Conservation (phyloP, 2,329 filamentous ascomycete genomes). For the Penicillium sp. region DNA sequence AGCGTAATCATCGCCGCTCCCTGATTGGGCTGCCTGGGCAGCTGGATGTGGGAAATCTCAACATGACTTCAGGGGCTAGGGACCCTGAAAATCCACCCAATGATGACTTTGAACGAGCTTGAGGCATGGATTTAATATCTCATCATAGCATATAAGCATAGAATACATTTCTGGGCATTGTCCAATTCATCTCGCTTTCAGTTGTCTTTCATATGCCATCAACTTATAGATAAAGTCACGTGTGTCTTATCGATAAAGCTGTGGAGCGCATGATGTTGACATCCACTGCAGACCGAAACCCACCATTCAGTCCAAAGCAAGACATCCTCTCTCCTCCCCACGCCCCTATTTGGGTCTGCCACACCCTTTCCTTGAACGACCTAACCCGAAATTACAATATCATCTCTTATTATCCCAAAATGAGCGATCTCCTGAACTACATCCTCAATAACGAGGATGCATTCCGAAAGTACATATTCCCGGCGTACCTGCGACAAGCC, state of each 20-base stretch:
- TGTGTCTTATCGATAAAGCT: conserved; percentile 32
- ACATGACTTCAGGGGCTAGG: conserved; percentile 31
- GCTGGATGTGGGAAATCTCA: conserved; percentile 56
- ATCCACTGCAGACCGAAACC: neutral
- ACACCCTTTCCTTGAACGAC: too few relatives aligned
- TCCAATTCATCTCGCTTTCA: neutral
- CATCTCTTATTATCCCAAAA: conserved; percentile 9
- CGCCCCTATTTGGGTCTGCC: neutral
- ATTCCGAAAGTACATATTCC: conserved; percentile 51
- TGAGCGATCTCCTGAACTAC: conserved; percentile 66
- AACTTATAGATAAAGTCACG: conserved; percentile 11
- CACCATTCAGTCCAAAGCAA: neutral
- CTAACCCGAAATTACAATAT: neutral
- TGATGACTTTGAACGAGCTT: conserved; percentile 51
- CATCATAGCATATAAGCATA: conserved; percentile 25
- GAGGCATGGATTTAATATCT: conserved; percentile 19
- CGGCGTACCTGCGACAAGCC: conserved; percentile 28
- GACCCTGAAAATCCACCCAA: conserved; percentile 37
- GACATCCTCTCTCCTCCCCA: neutral
- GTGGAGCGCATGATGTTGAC: conserved; percentile 3
- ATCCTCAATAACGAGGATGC: conserved; percentile 61
- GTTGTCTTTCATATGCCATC: neutral
- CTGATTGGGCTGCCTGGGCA: conserved; percentile 49
- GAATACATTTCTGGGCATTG: conserved; percentile 7
- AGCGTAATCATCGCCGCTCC: conserved; percentile 56